phyloP scores from a whole-genome alignment of 306 rosid species.

The Styphnolobium japonicum region DNA sequence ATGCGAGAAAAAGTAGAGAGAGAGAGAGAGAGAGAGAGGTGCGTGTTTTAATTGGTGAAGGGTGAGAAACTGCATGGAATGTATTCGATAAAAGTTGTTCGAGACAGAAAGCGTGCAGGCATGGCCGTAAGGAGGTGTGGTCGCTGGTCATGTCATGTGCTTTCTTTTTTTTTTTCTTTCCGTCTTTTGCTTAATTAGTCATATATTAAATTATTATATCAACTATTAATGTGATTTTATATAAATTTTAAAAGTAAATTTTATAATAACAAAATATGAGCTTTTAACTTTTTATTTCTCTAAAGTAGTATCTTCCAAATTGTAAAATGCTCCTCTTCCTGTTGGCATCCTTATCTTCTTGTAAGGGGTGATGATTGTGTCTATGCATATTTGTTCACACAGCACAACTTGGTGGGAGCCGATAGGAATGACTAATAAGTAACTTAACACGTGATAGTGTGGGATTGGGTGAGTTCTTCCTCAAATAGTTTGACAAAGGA shows the following conservation, averaged over 20 bases:
- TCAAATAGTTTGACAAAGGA: neutral
- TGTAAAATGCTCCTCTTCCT: slow-evolving; percentile 1
- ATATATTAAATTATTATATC: neutral
- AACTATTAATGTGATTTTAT: neutral
- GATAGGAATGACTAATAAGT: neutral
- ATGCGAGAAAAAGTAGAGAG: slow-evolving; percentile 26
- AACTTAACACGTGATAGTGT: slow-evolving; percentile 15
- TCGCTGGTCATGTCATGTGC: slow-evolving; percentile 1
- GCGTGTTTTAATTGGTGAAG: neutral
- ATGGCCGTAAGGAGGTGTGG: slow-evolving; percentile 20
- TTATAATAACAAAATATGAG: neutral
- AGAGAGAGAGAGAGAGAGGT: neutral
- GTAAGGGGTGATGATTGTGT: slow-evolving; percentile 20
- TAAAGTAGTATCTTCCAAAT: neutral
- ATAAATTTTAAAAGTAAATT: neutral
- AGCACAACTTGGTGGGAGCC: neutral
- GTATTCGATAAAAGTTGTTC: slow-evolving; percentile 29
- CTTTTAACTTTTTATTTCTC: neutral
- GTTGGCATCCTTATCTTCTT: slow-evolving; percentile 10
- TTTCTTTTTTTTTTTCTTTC: slow-evolving; percentile 5
- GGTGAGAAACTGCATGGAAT: slow-evolving; percentile 33
- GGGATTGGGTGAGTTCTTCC: neutral
- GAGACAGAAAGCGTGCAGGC: slow-evolving; percentile 30
- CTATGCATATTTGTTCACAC: slow-evolving; percentile 10
- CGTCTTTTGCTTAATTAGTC: neutral